A percentile compares a stretch with the other conserved stretches of the same genome.
Evolutionary conservation across 306 rosid genomes (phyloP).

Genomic region (Morella rubra): DNA sequence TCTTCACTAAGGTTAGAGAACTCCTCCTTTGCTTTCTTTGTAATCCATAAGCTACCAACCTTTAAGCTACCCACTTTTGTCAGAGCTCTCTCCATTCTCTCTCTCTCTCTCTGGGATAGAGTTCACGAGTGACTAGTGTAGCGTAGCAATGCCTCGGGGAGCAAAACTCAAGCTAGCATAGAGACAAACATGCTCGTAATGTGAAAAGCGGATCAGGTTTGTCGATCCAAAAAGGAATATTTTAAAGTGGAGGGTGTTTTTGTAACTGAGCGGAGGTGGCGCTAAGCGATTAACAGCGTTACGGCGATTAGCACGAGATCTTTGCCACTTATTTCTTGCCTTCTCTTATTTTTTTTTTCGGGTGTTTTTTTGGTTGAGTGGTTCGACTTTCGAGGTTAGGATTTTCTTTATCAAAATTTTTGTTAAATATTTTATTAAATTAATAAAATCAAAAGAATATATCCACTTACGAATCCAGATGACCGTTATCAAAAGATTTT

Average conservation of each 20-base stretch:
- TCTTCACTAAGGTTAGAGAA: constrained; percentile 74
- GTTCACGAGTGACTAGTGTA: neutral
- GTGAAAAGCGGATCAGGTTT: constrained; percentile 32
- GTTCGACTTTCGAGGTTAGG: too few species aligned
- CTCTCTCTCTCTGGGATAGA: constrained; percentile 9
- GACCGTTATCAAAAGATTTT: too few species aligned
- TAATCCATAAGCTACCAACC: constrained; percentile 81
- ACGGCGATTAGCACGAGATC: neutral
- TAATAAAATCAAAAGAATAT: too few species aligned
- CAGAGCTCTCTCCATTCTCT: constrained; percentile 82
- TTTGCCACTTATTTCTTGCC: too few species aligned
- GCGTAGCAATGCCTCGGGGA: neutral
- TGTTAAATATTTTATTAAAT: too few species aligned
- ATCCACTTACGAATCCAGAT: too few species aligned
- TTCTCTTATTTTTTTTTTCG: too few species aligned
- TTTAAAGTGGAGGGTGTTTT: neutral
- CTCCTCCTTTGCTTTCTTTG: constrained; percentile 91
- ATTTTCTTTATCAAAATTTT: too few species aligned
- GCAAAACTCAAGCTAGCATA: constrained; percentile 36
- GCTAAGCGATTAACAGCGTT: neutral
- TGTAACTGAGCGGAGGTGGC: constrained; percentile 1
- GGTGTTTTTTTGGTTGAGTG: too few species aligned
- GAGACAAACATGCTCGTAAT: constrained; percentile 42
- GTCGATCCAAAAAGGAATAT: neutral
- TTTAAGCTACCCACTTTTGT: constrained; percentile 81